Evolutionary conservation across 2,329 filamentous ascomycete species (phyloP), one percentile per base, ranked within the genome.

Genomic region (Magnaporthiopsis incrustans): DNA sequence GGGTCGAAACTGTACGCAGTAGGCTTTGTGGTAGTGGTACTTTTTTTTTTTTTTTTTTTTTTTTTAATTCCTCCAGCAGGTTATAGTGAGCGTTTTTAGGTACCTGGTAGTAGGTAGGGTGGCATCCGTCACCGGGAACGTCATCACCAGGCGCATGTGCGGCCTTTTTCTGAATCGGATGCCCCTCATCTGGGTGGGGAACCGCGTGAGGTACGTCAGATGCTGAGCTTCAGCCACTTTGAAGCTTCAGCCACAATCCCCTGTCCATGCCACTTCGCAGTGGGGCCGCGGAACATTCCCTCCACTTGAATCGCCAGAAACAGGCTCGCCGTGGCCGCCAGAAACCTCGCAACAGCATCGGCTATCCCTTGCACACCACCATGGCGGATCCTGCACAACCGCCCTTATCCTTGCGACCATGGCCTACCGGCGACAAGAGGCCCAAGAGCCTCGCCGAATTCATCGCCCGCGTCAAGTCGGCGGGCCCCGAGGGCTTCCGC

Each of bases 401-500:
- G 25, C 67, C 78, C 10, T 82, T 91, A 62, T 84, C 87, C 12
- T 77, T 93, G 65, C 84, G 85, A 65, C 85, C 89, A 57, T 85
- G 82, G 79, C 85, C 88, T 22, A 78, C 81, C 67, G 81, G 77
- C 70, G 82, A 79, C 77, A 84, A 78, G 71, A 81, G 79, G 71
- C 81, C 83, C 38, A 85, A 84, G 72, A 83, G 81, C 60, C 80
- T 97, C n/a, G 81, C 84, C 64, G 84, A 89, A 60, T 89, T 94
- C 69, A 92, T 97, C 69, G 79, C 83, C 65, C 91, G 93, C 68
- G 89, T 97, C 71, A 90, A 92, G 69, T 53, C 44, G 44, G 76
- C 79, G 58, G 88, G 96, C 71, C 88, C 90, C 66, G 91, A 91
- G 18, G 90, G 91, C 30, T 96, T 98, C 73, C 88, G 91, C 65